Base-by-base conservation (phyloP, 2,329 filamentous ascomycete genomes). In the Cryphonectria naterciae region DNA sequence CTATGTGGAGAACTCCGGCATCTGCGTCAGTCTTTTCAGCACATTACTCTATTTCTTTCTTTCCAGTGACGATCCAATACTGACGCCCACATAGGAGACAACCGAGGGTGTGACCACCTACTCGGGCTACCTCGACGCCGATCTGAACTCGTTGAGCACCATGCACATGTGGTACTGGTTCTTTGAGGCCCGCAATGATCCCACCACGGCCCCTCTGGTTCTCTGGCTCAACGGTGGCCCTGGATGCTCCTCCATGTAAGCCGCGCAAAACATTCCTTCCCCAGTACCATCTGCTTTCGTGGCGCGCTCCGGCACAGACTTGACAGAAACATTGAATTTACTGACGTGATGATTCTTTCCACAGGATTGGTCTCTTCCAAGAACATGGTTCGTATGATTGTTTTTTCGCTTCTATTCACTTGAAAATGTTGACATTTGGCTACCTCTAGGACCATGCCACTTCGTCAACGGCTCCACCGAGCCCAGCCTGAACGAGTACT, bases 101-200 rank as follows among this genome's bases (percentile, higher is more conserved):
- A 87, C 84, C 0, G 79, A 80, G 0, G 83, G 83, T 1, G 85
- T 86, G 1, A 86, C 84, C 41, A 83, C 84, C 71, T 85, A 85
- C 74, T 85, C 84, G 4, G 85, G 85, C 10, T 87, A 87, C 78
- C 65, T 89, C 71, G 80, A 80, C 2, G 83, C 85, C 17, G 83
- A 85, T 71, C 63, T 68, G 68, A 58, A 75, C 72, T 2, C 72
- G 35, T 71, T 54, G 77, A 73, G 79, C 76, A 32, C 78, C 70
- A 79, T 77, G 32, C 78, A 64, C 37, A 41, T 60, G n/a, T 73
- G 70, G 72, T 73, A 72, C 61, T 71, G 70, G 71, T 81, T 81
- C 74, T 82, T 82, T 43, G 80, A 80, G 58, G 78, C 80, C 4
- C 79, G 80, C 1, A 73, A 77, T 22, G 74, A 76, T 37, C 76